phyloP scores from a whole-genome alignment of 2,329 filamentous ascomycete genomes.

The Capronia americana region DNA sequence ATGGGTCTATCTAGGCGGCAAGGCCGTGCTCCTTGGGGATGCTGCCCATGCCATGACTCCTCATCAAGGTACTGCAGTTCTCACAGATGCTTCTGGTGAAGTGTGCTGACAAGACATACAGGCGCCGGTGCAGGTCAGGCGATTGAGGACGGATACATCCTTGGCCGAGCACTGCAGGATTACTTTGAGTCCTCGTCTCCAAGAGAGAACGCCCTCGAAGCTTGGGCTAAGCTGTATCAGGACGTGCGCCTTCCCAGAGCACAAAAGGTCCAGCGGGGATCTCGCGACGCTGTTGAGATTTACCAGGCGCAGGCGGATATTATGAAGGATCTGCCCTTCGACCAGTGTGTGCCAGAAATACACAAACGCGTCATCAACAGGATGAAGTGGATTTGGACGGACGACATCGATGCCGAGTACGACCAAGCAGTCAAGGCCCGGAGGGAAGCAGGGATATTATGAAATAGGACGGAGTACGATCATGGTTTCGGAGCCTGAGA shows the following conservation, averaged over 20 bases:
- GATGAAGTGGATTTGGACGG: constrained; percentile 46
- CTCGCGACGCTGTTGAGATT: constrained; percentile 37
- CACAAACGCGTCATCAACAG: constrained; percentile 40
- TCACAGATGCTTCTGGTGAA: neutral
- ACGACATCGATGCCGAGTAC: constrained; percentile 44
- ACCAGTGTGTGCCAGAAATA: constrained; percentile 47
- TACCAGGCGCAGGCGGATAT: constrained; percentile 48
- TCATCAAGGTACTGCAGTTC: constrained; percentile 37
- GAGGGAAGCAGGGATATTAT: constrained; percentile 8
- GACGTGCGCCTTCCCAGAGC: constrained; percentile 30
- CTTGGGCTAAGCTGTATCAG: constrained; percentile 33
- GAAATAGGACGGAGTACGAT: neutral
- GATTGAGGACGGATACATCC: constrained; percentile 65
- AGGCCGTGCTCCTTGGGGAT: constrained; percentile 43
- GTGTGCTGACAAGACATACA: constrained; percentile 44
- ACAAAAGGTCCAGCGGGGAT: constrained; percentile 27
- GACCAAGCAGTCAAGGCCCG: constrained; percentile 26
- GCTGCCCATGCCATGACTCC: constrained; percentile 47
- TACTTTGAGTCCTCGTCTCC: constrained; percentile 20
- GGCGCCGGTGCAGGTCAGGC: constrained; percentile 68
- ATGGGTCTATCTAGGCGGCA: constrained; percentile 36
- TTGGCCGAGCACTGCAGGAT: constrained; percentile 27
- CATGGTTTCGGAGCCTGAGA: neutral
- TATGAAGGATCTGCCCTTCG: constrained; percentile 45
- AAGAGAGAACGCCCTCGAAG: constrained; percentile 43